Evolutionary conservation across 2,329 filamentous ascomycete genomes (phyloP).

Genomic region (Clathrospora elynae): DNA sequence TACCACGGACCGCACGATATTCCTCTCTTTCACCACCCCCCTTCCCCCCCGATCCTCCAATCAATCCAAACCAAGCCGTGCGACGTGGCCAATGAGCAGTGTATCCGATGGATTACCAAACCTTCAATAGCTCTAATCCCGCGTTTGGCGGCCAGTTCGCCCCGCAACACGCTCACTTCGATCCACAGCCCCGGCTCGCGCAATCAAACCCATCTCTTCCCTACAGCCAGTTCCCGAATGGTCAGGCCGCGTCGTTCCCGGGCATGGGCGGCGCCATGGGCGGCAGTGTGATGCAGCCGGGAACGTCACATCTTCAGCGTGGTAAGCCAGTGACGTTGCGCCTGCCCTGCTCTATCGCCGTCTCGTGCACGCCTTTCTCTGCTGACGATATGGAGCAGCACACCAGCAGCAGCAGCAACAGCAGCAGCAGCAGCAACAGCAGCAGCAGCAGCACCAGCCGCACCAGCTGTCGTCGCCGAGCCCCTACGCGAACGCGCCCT

Average conservation of each 20-base stretch:
- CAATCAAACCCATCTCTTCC: constrained; percentile 40
- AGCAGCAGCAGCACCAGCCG: constrained; percentile 37
- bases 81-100: constrained; percentile 49
- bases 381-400: constrained; percentile 28
- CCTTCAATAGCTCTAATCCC: constrained; percentile 45
- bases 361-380: constrained; percentile 18
- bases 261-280: constrained; percentile 22
- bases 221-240: constrained; percentile 42
- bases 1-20: constrained; percentile 44
- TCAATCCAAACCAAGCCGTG: constrained; percentile 48
- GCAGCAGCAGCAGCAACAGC: constrained; percentile 44
- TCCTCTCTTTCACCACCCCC: constrained; percentile 38
- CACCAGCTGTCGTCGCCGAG: constrained; percentile 47
- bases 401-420: constrained; percentile 44
- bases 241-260: constrained; percentile 38
- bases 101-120: constrained; percentile 46
- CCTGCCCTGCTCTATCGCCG: constrained; percentile 20
- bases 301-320: constrained; percentile 43
- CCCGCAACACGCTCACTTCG: constrained; percentile 42
- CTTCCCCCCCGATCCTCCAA: constrained; percentile 31
- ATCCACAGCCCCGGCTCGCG: constrained; percentile 45
- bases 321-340: constrained; percentile 41
- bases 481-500: constrained; percentile 48
- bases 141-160: constrained; percentile 43
- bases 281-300: constrained; percentile 38